Base-by-base conservation (phyloP, 1,139 yeast genomes). In the Yamadazyma spencermartinsiae region DNA sequence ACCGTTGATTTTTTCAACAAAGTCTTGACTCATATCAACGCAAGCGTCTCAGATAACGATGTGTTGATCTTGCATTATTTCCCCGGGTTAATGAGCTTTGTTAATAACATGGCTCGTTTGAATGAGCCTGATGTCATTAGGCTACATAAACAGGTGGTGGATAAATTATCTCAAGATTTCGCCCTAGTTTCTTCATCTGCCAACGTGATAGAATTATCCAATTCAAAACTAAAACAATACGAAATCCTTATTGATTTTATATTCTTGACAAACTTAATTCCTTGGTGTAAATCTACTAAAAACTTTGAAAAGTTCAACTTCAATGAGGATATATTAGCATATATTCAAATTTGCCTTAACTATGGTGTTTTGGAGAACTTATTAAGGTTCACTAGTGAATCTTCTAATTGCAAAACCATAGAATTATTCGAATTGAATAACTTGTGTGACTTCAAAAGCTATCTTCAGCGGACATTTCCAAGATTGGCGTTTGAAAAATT, bases 321-420 rank as follows among this genome's bases (percentile, higher is more conserved):
- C 71, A 42, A 83, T 74, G 50, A 63, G 60, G 51, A 68, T 39
- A 66, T 72, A 24, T 49, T 72, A 31, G 58, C 55, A 31, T 65
- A 67, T 42, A 58, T 70, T 36, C 75, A 70, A 38, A 59, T 60
- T 53, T 58, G 64, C 34, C 62, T 71, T 15, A 65, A 64, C 46
- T 66, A 63, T 45, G 97, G 97, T 20, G 95, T 89, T 0, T 64
- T 90, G 48, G 98, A 92, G 57, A 82, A 83, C 52, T 61, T 90
- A 27, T 67, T 90, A 58, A 75, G 86, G 14, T 62, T 82, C 29
- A 70, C 90, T 1, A 83, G 94, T 1, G 95, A 86, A 47, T 75
- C 86, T 1, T 65, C 85, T 0, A 52, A 61, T 14, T 51, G 34
- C 29, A 55, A 52, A 52, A 69, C 61, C 43, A 55, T 42, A 46